Percentiles rank a stretch among this genome's conserved stretches.
Conservation (phyloP, 2,329 filamentous ascomycete genomes). For the Lecanicillium sp. region DNA sequence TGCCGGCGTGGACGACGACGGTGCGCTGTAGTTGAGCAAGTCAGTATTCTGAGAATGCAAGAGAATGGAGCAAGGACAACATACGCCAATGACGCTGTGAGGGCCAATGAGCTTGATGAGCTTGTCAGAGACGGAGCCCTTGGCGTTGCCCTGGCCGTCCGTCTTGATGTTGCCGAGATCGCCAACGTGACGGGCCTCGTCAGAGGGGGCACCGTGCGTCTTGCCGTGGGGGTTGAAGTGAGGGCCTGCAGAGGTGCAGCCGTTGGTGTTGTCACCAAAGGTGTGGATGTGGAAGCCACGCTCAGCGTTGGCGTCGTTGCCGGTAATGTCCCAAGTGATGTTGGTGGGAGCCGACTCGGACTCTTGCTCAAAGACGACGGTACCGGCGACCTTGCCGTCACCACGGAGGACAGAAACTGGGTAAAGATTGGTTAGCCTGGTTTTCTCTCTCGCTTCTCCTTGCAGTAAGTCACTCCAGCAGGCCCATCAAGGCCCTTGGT, state of each 20-base stretch:
- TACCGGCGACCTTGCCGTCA: constrained; percentile 92
- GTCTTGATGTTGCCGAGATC: constrained; percentile 97
- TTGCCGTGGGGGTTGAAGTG: constrained; percentile 98
- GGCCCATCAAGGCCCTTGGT: constrained; percentile 28
- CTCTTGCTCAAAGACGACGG: constrained; percentile 90
- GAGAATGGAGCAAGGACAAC: constrained; percentile 22
- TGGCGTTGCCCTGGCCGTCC: constrained; percentile 83
- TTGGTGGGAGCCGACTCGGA: constrained; percentile 76
- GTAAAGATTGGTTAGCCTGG: not conserved
- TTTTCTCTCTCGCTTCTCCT: not conserved
- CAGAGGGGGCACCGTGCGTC: constrained; percentile 80
- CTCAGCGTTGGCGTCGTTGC: constrained; percentile 90
- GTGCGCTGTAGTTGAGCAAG: constrained; percentile 61
- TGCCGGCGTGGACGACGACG: constrained; percentile 88
- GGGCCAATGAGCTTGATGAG: constrained; percentile 93
- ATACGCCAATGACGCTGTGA: constrained; percentile 87
- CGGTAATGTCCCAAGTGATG: constrained; percentile 86
- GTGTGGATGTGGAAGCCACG: constrained; percentile 98
- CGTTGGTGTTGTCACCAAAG: constrained; percentile 99
- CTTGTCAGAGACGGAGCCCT: constrained; percentile 73
- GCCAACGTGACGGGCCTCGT: constrained; percentile 87
- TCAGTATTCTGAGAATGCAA: constrained; percentile 20
- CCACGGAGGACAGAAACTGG: constrained; percentile 93
- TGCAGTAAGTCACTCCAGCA: constrained; percentile 22
- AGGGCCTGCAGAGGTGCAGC: constrained; percentile 95